Evolutionary conservation across 1,284 basidiomycete species (phyloP), one percentile per base, ranked within the genome.

Genomic region (Cutaneotrichosporon sp.): DNA sequence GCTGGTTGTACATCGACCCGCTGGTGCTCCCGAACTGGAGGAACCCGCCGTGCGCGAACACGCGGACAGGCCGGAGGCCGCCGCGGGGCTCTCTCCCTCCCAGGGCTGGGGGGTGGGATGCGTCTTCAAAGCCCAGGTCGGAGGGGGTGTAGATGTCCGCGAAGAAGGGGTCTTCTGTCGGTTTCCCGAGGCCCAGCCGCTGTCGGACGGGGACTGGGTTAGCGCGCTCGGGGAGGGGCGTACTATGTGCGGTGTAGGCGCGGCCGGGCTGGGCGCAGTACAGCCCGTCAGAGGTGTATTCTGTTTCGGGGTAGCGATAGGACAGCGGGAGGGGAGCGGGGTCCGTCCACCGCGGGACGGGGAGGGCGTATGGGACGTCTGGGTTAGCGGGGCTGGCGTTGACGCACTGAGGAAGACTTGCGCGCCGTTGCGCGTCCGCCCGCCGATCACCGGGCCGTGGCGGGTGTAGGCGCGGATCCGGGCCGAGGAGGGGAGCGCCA

Each of bases 21-120:
- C 80, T 71, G 85, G 89, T 13, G 85, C 88, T 42, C 3, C 89
- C 89, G 66, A 89, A 91, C 72, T 91, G 89, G n/a, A 91, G 82
- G 71, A 89, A 90, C 14, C 89, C 90, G 58, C 89, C 89, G 63
- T 90, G 89, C 42, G 90, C 86, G 75, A 89, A 90, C 2, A 89
- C 83, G 61, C 84, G 87, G 54, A 90, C 88, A 0, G 88, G 86
- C 61, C 86, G 84, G 47, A 88, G 86, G 1, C 87, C 85, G 14
- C 36, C 36, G 14, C 6, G 4, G 6, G 36, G 36, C 36, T 64
- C 85, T 74, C 77, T 34, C 78, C 73, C 1, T 78, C 66, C 16
- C 85, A n/a, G n/a, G 82, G 71, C 84, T 38, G 36, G 36, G 18
- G 11, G 36, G 36, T 14, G 11, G n/a, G n/a, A n/a, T n/a, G 20